Base-by-base conservation (phyloP, 352 stramenopile genomes). In the Thalassiosira allenii region DNA sequence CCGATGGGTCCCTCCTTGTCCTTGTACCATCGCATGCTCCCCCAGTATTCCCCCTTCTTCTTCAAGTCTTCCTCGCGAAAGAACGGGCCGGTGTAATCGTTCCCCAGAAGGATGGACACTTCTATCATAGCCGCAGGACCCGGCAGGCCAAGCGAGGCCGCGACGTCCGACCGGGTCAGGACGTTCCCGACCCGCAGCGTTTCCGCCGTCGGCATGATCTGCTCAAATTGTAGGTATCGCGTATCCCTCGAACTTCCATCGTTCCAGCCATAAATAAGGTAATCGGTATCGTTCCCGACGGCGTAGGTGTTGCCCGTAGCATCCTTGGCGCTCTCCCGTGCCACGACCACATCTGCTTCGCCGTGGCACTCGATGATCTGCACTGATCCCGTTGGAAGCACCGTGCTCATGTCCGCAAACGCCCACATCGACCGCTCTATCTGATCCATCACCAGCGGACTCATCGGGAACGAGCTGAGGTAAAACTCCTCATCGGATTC, bases 281-380 rank as follows among this genome's bases (percentile, higher is more conserved):
- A 92, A 74, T 92, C 86, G 3, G 73, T 81, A 82, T 92, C 86
- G 43, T 80, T 63, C n/a, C 56, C 86, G 12, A 91, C 9, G 0
- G 81, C 74, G 56, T 81, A 92, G 0, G 77, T 77, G 23, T 20
- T 66, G 0, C 63, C 71, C 0, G 53, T 62, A 11, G 27, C 5
- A 69, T 91, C 71, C 1, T 54, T 44, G 1, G 62, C 63, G 44
- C 64, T 75, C 3, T 63, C 53, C 25, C 30, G 14, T n/a, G 86
- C 86, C 58, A 92, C 62, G 17, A 65, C 61, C 0, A 68, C 52
- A 82, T 92, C 86, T 0, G 86, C 86, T 67, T 92, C 86, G 40
- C 80, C 76, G 1, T 68, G 37, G 59, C 83, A 92, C 25, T 88
- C 29, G 12, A 91, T 56, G 17, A 82, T 74, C 27, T 81, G 22